A percentile compares a stretch with the other conserved stretches of the same genome.
phyloP scores from a whole-genome alignment of 805 yeast genomes.

The Metschnikowia shivogae region DNA sequence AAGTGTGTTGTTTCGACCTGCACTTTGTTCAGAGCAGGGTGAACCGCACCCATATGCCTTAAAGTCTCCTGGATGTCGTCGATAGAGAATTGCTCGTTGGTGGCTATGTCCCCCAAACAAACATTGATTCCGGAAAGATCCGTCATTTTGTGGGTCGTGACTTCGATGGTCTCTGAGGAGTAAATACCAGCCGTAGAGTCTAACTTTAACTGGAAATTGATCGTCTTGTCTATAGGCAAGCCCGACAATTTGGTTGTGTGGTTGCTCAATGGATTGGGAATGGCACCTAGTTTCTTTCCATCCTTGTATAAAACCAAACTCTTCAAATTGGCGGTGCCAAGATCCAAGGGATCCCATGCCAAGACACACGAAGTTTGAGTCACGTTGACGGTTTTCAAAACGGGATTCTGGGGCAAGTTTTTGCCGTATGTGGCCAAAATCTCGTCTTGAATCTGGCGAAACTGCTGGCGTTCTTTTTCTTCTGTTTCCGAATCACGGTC shows the following conservation, averaged over 20 bases:
- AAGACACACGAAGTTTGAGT: slow-evolving; percentile 94
- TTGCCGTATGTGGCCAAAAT: slow-evolving; percentile 71
- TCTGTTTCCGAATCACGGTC: slow-evolving; percentile 73
- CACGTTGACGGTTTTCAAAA: slow-evolving; percentile 63
- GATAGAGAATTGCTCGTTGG: slow-evolving; percentile 41
- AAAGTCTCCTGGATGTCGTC: slow-evolving; percentile 61
- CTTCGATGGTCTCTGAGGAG: slow-evolving; percentile 59
- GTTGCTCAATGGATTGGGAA: slow-evolving; percentile 77
- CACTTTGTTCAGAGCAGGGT: slow-evolving; percentile 67
- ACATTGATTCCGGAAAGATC: slow-evolving; percentile 90
- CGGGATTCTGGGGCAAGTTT: slow-evolving; percentile 67
- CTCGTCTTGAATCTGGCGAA: slow-evolving; percentile 65
- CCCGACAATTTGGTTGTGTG: slow-evolving; percentile 88
- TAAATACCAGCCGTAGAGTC: slow-evolving; percentile 89
- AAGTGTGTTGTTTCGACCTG: slow-evolving; percentile 93
- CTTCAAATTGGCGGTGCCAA: slow-evolving; percentile 79
- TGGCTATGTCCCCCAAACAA: slow-evolving; percentile 77
- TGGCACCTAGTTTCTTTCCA: slow-evolving; percentile 65
- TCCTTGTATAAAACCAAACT: slow-evolving; percentile 76
- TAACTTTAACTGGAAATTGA: slow-evolving; percentile 72
- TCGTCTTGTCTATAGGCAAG: slow-evolving; percentile 78
- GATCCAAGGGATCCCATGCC: slow-evolving; percentile 84
- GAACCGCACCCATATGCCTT: slow-evolving; percentile 68
- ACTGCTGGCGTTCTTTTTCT: slow-evolving; percentile 50
- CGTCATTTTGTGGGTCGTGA: slow-evolving; percentile 92